Base-by-base conservation (phyloP, 805 yeast species). In the Scheffersomyces ergatensis region DNA sequence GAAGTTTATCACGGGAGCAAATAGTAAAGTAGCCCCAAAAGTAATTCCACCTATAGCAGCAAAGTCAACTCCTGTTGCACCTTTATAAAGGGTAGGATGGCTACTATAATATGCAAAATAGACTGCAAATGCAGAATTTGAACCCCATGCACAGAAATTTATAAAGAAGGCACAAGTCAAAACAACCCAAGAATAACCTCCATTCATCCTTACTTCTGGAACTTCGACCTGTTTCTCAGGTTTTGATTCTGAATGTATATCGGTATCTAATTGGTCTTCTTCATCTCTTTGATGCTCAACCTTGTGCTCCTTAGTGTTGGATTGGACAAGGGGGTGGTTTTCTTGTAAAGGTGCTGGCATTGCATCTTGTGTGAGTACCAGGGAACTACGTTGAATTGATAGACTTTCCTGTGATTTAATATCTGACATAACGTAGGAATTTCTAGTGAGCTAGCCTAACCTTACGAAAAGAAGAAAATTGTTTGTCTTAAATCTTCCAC, bases 1-100 rank as follows among this genome's bases (percentile, higher is more conserved):
- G 47, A 53, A 72, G 38, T 72, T 71, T 26, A 73, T 59, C 2
- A 73, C 23, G 0, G 82, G 82, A 35, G 84, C 65, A 39, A 77
- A 54, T 1, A 58, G 39, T 17, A 75, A 48, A 1, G 80, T 81
- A 2, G 70, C 46, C 5, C 78, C 79, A 34, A 81, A 77, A 0
- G 82, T 70, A 7, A 83, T 49, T 2, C 89, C 88, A 0, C 87
- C 85, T 40, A 83, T 70, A 32, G 77, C 57, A 2, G 86, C 86
- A 55, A 72, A 83, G 40, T 79, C 83, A 40, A 73, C 60, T 34
- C 70, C 69, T 0, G 71, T 55, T 0, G 82, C 80, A 2, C 80
- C 83, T 0, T 65, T 60, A 45, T 78, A 81, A 0, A 65, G 58
- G 32, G 72, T 55, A n/a, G n/a, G n/a, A 37, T 70, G 51, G 33